phyloP scores from a whole-genome alignment of 1,284 basidiomycete species.

The Cystobasidium sp. region DNA sequence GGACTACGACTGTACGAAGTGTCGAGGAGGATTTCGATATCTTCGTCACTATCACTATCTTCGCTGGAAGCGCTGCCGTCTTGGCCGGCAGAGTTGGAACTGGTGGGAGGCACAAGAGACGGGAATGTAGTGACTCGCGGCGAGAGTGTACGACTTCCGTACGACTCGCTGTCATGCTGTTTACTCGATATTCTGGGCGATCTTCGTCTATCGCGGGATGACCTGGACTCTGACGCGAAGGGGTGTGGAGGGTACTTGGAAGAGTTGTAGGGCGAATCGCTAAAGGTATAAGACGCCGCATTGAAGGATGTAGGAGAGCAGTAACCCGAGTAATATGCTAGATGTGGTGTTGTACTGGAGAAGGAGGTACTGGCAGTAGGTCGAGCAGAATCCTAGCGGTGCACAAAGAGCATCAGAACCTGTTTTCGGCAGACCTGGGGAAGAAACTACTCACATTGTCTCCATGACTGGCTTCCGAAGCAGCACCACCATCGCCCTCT shows the following conservation, averaged over 20 bases:
- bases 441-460: not conserved
- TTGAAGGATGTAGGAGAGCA: not conserved
- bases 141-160: not conserved
- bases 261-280: conserved; percentile 17
- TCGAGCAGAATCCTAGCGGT: not conserved
- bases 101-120: not conserved
- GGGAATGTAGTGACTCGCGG: not conserved
- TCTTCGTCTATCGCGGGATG: not conserved
- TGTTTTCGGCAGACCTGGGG: not conserved
- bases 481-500: not conserved
- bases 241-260: conserved; percentile 23
- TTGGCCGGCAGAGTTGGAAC: not conserved
- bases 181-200: not conserved
- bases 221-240: conserved; percentile 9
- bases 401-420: not conserved
- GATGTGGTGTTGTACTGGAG: conserved; percentile 20
- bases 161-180: not conserved
- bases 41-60: conserved; percentile 18
- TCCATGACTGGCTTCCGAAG: not conserved
- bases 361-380: conserved; percentile 3
- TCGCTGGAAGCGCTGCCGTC: conserved; percentile 13
- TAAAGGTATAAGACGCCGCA: conserved; percentile 18
- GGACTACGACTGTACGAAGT: conserved; percentile 5
- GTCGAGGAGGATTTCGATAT: conserved; percentile 37
- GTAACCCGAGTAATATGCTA: conserved; percentile 2